Base-by-base conservation (phyloP, 352 stramenopile genomes). In the Globisporangium cystogenes region DNA sequence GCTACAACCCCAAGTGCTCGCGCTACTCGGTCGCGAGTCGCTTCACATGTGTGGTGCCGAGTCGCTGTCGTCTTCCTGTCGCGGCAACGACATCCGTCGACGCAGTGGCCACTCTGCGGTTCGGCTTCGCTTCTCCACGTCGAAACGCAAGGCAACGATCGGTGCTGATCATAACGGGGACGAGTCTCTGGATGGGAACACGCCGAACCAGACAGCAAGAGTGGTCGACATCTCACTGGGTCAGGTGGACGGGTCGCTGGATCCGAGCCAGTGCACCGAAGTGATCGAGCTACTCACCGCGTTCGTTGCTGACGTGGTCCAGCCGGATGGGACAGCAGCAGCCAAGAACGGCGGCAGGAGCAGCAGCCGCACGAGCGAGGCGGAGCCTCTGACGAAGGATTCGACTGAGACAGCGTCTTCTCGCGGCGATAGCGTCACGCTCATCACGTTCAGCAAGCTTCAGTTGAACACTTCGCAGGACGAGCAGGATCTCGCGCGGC, bases 41-140 rank as follows among this genome's bases (percentile, higher is more conserved):
- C 53, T 74, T 26, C 73, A 84, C 57, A 69, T 60, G 4, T 84
- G 73, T 42, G 55, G 56, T 42, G 68, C 60, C 16, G 54, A 65
- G 26, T 73, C 56, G 31, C 41, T 66, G 11, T 41, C 53, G 21
- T 27, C 40, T 42, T 69, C 55, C 10, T 60, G 51, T 57, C 35
- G 15, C 18, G 58, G 39, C 26, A 54, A 42, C 16, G 67, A 72
- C 53, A 58, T 80, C 44, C 65, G 62, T 26, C 59, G 73, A 27
- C 64, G 80, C 57, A 87, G 80, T 42, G 64, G 74, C 36, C 71
- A 88, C 59, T 90, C 76, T 16, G 76, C 80, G 12, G n/a, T 90
- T 44, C 73, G 80, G 4, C 58, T 88, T 48, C 70, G 73, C 12
- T 20, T 53, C 11, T 51, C 31, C 12, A 35, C 49, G 14, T 42